phyloP scores from a whole-genome alignment of 2,329 filamentous ascomycete genomes.

The Botrytis elliptica region DNA sequence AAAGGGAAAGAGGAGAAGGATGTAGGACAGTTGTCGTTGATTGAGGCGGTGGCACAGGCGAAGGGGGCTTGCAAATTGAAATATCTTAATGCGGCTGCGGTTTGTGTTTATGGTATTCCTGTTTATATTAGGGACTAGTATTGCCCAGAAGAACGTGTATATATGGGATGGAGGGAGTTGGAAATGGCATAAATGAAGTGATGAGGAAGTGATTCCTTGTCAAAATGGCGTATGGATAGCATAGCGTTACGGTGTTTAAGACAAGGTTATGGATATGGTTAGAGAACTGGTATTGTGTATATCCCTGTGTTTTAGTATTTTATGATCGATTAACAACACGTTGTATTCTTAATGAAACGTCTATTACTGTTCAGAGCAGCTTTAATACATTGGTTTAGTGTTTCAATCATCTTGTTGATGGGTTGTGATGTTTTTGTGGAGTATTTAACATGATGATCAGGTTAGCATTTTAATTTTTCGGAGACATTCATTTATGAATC shows the following conservation, averaged over 20 bases:
- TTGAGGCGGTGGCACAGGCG: conserved; percentile 77
- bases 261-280: background rate
- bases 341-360: background rate
- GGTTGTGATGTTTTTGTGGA: background rate
- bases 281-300: background rate
- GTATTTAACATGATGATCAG: background rate
- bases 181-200: background rate
- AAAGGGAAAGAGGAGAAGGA: conserved; percentile 32
- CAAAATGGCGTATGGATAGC: background rate
- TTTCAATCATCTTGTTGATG: background rate
- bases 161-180: background rate
- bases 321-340: background rate
- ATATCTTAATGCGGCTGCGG: conserved; percentile 91
- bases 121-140: conserved; percentile 52
- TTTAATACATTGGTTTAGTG: background rate
- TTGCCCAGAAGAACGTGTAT: background rate
- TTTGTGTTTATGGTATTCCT: conserved; percentile 92
- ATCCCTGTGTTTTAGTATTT: conserved; percentile 1
- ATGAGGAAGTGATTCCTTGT: background rate
- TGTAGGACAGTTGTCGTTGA: conserved; percentile 54
- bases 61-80: conserved; percentile 78
- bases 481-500: background rate
- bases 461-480: background rate
- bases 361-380: background rate
- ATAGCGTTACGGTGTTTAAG: background rate